Evolutionary conservation across 164 flowering plant species (phyloP).

Genomic region (Cinnamomum micranthum): DNA sequence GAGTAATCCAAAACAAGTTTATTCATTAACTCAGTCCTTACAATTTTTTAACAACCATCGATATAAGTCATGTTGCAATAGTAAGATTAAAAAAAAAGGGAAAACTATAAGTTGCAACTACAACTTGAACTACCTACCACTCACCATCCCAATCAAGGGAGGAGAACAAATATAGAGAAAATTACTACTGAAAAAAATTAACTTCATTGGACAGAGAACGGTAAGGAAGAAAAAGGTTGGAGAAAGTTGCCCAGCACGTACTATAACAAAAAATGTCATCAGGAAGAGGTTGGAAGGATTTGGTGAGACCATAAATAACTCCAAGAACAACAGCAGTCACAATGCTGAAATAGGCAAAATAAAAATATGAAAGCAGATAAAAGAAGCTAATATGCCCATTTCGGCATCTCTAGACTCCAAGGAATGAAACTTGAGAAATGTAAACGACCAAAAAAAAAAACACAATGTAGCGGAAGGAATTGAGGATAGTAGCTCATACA

Average conservation of each 20-base stretch:
- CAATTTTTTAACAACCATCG: neutral
- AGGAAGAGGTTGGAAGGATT: constrained; percentile 60
- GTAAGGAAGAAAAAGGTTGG: neutral
- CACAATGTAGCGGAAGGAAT: neutral
- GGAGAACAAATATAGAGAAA: neutral
- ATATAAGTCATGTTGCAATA: neutral
- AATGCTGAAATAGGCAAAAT: constrained; percentile 39
- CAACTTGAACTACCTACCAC: neutral
- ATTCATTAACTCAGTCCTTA: neutral
- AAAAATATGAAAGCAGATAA: neutral
- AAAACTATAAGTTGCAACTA: neutral
- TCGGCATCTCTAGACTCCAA: neutral
- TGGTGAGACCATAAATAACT: constrained; percentile 53
- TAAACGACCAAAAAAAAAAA: neutral
- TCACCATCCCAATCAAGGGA: neutral
- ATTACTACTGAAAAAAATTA: no score
- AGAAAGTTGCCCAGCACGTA: constrained; percentile 20
- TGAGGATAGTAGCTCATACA: constrained; percentile 36
- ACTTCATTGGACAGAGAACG: neutral
- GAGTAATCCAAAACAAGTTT: neutral
- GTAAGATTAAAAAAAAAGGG: neutral
- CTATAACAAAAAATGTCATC: constrained; percentile 77
- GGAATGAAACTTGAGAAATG: neutral
- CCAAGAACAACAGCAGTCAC: constrained; percentile 69
- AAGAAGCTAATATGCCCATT: constrained; percentile 1